These are phyloP conservation scores for Pseudopyricularia cyperi DNA, from an alignment of 2,329 filamentous ascomycete species.

Conservation along the genomic window DNA sequence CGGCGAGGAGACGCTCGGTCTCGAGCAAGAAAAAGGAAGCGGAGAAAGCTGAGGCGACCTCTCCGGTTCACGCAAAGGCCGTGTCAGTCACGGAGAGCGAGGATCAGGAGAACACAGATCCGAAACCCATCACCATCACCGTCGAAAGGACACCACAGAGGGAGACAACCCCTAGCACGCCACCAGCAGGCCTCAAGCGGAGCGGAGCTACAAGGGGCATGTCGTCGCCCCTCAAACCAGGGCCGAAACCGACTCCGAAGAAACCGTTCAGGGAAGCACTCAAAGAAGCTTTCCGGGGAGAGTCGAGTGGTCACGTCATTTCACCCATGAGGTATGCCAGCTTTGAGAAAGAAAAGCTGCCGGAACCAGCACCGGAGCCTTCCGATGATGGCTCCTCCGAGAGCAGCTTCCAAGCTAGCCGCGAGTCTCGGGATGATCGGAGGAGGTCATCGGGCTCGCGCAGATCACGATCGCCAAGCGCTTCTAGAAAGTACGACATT, in stretches of 20 bases:
- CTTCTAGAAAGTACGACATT: constrained; percentile 9
- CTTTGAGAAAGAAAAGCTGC: background rate
- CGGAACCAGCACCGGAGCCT: background rate
- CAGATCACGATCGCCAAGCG: constrained; percentile 18
- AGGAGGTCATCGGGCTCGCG: constrained; percentile 18
- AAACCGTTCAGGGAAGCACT: constrained; percentile 43
- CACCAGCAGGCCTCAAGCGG: constrained; percentile 32
- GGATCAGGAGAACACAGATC: constrained; percentile 6
- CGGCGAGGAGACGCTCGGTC: constrained; percentile 12
- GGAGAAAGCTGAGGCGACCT: constrained; percentile 11
- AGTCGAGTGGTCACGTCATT: constrained; percentile 36
- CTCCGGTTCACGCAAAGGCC: background rate
- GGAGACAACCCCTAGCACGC: constrained; percentile 18
- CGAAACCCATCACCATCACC: constrained; percentile 7
- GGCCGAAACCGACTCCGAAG: constrained; percentile 18
- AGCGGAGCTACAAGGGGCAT: constrained; percentile 39
- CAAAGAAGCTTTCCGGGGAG: constrained; percentile 49
- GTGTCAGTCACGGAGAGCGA: constrained; percentile 5
- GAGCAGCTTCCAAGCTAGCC: background rate
- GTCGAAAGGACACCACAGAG: constrained; percentile 13
- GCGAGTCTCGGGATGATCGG: constrained; percentile 8
- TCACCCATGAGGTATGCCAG: constrained; percentile 35
- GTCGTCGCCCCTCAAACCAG: constrained; percentile 33
- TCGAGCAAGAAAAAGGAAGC: background rate
- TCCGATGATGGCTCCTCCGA: constrained; percentile 18